These are phyloP conservation scores for Boletus pseudo-olivaceus DNA, from an alignment of 768 basidiomycete genomes.

Conservation along the genomic window DNA sequence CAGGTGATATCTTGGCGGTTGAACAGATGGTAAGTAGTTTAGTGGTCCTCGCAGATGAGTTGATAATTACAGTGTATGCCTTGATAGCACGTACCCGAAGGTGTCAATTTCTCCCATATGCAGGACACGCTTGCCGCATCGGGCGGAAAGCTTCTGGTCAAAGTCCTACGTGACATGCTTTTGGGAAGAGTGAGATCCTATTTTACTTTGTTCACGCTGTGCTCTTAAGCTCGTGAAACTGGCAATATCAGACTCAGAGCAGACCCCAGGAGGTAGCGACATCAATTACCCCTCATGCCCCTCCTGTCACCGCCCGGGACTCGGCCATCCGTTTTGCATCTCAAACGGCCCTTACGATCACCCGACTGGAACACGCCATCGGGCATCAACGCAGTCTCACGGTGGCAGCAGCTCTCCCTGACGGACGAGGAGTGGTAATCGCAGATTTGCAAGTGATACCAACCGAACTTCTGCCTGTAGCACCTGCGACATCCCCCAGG, in stretches of 20 bases:
- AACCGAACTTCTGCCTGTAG: not conserved
- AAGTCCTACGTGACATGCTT: conserved; percentile 62
- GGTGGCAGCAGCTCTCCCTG: conserved; percentile 20
- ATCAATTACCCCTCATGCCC: conserved; percentile 46
- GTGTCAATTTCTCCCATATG: conserved; percentile 51
- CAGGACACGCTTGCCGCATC: conserved; percentile 54
- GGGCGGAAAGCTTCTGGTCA: conserved; percentile 71
- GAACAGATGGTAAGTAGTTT: conserved; percentile 48
- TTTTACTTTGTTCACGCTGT: not conserved
- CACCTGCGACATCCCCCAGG: not conserved
- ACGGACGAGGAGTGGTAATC: conserved; percentile 24
- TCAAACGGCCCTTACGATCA: conserved; percentile 18
- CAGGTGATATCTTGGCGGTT: conserved; percentile 65
- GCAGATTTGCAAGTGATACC: conserved; percentile 17
- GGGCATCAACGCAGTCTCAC: conserved; percentile 29
- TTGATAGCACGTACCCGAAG: conserved; percentile 49
- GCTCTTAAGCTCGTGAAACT: not conserved
- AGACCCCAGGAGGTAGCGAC: conserved; percentile 41
- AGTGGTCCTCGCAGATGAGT: not conserved
- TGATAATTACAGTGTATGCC: not conserved
- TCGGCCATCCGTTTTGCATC: conserved; percentile 16
- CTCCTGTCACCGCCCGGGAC: conserved; percentile 26
- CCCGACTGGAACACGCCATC: conserved; percentile 25
- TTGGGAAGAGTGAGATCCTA: conserved; percentile 44
- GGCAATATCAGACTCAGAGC: conserved; percentile 42